Evolutionary conservation across 1,139 yeast species (phyloP).

Genomic region (Debaryomycetaceae sp.): DNA sequence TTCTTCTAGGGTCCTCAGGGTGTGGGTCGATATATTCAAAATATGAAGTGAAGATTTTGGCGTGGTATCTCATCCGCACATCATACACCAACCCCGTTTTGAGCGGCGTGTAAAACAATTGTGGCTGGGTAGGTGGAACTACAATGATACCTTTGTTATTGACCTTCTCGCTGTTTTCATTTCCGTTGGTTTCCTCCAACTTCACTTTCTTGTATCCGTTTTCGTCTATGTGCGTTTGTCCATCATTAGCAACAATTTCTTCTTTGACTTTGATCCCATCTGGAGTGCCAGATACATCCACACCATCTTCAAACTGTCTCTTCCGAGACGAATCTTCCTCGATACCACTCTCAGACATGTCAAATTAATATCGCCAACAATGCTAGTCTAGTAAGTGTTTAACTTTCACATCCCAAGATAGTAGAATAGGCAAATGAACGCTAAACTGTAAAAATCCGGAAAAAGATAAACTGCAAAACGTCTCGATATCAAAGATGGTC

Average conservation of each 20-base stretch:
- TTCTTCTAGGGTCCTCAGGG: constrained; percentile 97
- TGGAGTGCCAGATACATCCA: not conserved
- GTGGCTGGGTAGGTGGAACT: constrained; percentile 55
- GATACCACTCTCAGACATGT: not conserved
- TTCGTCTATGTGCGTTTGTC: constrained; percentile 1
- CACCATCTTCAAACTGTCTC: not conserved
- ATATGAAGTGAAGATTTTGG: constrained; percentile 87
- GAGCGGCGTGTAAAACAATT: constrained; percentile 61
- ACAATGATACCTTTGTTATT: constrained; percentile 31
- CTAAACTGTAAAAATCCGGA: not conserved
- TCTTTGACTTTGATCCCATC: constrained; percentile 1
- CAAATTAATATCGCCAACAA: too few relatives aligned
- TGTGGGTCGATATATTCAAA: constrained; percentile 97
- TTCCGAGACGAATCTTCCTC: not conserved
- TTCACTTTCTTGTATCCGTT: constrained; percentile 7
- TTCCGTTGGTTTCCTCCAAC: constrained; percentile 4
- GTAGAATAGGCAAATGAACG: not conserved
- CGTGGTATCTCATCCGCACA: constrained; percentile 96
- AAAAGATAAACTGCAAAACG: not conserved
- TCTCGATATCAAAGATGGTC: not conserved
- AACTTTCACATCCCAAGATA: not conserved
- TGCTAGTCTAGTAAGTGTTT: too few relatives aligned
- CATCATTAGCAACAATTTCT: constrained; percentile 1
- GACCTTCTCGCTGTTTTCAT: not conserved
- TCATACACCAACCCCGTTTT: constrained; percentile 96